These are phyloP conservation scores for Leccinum aurantiacum DNA, from an alignment of 768 basidiomycete species.

Conservation along the genomic window DNA sequence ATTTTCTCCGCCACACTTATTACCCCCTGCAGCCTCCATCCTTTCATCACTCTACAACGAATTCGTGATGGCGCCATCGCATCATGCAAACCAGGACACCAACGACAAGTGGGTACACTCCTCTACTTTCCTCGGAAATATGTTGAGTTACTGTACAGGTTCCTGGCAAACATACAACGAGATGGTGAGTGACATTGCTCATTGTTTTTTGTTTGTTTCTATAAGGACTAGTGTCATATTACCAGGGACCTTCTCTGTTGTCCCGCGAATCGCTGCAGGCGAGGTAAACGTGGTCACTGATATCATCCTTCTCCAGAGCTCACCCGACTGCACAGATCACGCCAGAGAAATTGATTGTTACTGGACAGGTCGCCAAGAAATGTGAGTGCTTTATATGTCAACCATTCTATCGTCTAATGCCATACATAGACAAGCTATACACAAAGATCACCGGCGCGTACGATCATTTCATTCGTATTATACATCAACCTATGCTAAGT, in stretches of 20 bases:
- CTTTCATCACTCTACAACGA: conserved; percentile 60
- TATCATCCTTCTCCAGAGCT: background rate
- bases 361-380: conserved; percentile 66
- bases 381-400: conserved; percentile 34
- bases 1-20: background rate
- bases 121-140: background rate
- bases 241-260: conserved; percentile 62
- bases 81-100: conserved; percentile 71
- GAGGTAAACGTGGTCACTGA: conserved; percentile 38
- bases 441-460: conserved; percentile 55
- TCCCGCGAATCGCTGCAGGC: conserved; percentile 70
- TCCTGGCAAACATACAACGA: conserved; percentile 71
- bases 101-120: conserved; percentile 47
- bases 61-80: conserved; percentile 58
- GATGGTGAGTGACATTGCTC: conserved; percentile 39
- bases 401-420: background rate
- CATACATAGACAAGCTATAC: conserved; percentile 49
- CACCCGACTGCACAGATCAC: conserved; percentile 38
- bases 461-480: background rate
- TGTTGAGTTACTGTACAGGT: conserved; percentile 30
- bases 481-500: background rate
- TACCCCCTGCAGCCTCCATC: conserved; percentile 31
- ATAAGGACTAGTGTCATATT: background rate
- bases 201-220: background rate
- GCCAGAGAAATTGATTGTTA: conserved; percentile 61